Conservation (phyloP, 768 basidiomycete species). For the Boletus subparvulus region DNA sequence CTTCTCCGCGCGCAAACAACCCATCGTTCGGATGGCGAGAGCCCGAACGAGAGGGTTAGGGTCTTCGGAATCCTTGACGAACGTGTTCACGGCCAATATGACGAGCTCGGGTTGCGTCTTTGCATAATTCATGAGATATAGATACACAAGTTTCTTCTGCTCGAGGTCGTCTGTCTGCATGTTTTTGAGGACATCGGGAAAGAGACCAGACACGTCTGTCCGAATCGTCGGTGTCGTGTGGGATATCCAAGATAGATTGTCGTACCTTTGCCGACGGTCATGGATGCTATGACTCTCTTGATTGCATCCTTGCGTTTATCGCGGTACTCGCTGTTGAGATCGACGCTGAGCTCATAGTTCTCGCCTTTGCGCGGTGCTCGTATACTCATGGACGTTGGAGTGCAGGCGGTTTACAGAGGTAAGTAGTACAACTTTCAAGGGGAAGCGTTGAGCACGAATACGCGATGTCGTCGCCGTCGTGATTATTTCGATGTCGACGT, state of each 20-base stretch:
- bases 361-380: slow-evolving; percentile 77
- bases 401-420: slow-evolving; percentile 2
- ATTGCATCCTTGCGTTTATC: slow-evolving; percentile 98
- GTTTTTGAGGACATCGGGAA: slow-evolving; percentile 98
- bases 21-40: slow-evolving; percentile 97
- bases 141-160: slow-evolving; percentile 99
- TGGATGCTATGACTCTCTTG: slow-evolving; percentile 95
- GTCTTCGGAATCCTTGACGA: slow-evolving; percentile 96
- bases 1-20: slow-evolving; percentile 94
- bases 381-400: slow-evolving; percentile 38
- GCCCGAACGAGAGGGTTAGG: slow-evolving; percentile 96
- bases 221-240: slow-evolving; percentile 5
- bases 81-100: slow-evolving; percentile 98
- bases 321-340: slow-evolving; percentile 95
- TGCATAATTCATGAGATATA: slow-evolving; percentile 99
- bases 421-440: neutral
- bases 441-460: neutral
- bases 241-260: slow-evolving; percentile 4
- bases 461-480: neutral
- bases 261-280: slow-evolving; percentile 97
- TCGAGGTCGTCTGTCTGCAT: slow-evolving; percentile 99
- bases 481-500: too few relatives aligned
- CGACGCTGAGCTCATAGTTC: slow-evolving; percentile 95
- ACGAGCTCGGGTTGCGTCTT: slow-evolving; percentile 99
- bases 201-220: slow-evolving; percentile 86